These are phyloP conservation scores for Pulveroboletus ravenelii DNA, from an alignment of 768 basidiomycete species.

Conservation along the genomic window DNA sequence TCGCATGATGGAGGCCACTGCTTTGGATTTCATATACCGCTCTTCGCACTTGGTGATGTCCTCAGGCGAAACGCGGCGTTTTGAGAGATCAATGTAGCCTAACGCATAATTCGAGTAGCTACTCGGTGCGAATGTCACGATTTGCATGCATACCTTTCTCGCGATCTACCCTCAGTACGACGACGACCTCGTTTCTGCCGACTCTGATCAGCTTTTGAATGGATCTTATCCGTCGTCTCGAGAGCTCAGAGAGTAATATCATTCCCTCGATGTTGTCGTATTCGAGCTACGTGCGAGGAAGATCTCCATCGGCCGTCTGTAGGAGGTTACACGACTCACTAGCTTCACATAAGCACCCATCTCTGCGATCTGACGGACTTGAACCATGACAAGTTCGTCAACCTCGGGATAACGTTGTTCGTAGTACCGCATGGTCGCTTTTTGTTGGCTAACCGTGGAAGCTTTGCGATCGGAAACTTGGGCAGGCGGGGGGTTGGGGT, in stretches of 20 bases:
- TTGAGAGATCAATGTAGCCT: conserved; percentile 99
- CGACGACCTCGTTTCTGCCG: conserved; percentile 97
- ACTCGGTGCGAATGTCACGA: neutral
- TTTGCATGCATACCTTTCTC: conserved; percentile 75
- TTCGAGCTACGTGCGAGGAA: conserved; percentile 61
- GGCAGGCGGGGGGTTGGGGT: neutral
- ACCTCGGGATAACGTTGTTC: conserved; percentile 92
- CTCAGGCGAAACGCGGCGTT: conserved; percentile 95
- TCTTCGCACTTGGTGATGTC: conserved; percentile 99
- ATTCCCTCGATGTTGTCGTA: conserved; percentile 99
- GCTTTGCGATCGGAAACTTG: neutral
- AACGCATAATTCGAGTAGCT: neutral
- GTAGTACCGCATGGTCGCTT: conserved; percentile 75
- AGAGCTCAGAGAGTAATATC: conserved; percentile 98
- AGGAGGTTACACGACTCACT: conserved; percentile 43
- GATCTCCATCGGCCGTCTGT: neutral
- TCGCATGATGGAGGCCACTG: conserved; percentile 88
- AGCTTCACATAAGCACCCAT: conserved; percentile 99
- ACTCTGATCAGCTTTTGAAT: conserved; percentile 98
- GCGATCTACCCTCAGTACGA: conserved; percentile 96
- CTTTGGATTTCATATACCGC: conserved; percentile 96
- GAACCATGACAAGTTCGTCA: conserved; percentile 99
- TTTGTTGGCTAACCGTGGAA: neutral
- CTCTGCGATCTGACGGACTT: conserved; percentile 97
- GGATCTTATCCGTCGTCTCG: conserved; percentile 89